Conservation (phyloP, 768 basidiomycete species). For the Suillus clintonianus region DNA sequence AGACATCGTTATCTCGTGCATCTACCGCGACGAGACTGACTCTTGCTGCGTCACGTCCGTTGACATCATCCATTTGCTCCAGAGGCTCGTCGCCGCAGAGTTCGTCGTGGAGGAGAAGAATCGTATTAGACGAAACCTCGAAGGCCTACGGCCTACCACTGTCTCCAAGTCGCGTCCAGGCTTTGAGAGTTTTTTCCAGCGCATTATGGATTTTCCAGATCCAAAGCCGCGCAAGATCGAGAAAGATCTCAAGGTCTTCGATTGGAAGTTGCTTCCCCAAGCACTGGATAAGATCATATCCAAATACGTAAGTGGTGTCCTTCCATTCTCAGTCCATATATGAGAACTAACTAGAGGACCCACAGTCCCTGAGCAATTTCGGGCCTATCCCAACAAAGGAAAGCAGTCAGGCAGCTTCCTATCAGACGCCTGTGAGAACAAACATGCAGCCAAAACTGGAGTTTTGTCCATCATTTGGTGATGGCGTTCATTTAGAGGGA, state of each 20-base stretch:
- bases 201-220: conserved; percentile 94
- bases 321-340: neutral
- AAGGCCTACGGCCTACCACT: conserved; percentile 88
- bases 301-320: conserved; percentile 69
- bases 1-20: conserved; percentile 91
- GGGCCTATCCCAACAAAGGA: conserved; percentile 2
- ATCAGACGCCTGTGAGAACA: neutral
- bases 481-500: conserved; percentile 16
- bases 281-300: conserved; percentile 79
- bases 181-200: conserved; percentile 86
- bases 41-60: conserved; percentile 91
- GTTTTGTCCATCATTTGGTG: conserved; percentile 4
- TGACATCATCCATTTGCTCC: conserved; percentile 92
- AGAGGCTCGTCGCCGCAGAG: conserved; percentile 67
- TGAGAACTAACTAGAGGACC: neutral
- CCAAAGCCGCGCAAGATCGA: conserved; percentile 97
- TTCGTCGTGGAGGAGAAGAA: conserved; percentile 98
- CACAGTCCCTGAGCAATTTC: conserved; percentile 2
- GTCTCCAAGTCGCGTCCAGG: conserved; percentile 84
- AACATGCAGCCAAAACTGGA: neutral
- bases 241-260: conserved; percentile 91
- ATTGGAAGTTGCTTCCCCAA: conserved; percentile 69
- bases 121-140: conserved; percentile 89
- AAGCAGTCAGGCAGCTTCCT: neutral
- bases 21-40: conserved; percentile 77